A percentile compares a stretch with the other conserved stretches of the same genome.
Conservation (phyloP, 306 rosid species). For the Fragaria ananassa region DNA sequence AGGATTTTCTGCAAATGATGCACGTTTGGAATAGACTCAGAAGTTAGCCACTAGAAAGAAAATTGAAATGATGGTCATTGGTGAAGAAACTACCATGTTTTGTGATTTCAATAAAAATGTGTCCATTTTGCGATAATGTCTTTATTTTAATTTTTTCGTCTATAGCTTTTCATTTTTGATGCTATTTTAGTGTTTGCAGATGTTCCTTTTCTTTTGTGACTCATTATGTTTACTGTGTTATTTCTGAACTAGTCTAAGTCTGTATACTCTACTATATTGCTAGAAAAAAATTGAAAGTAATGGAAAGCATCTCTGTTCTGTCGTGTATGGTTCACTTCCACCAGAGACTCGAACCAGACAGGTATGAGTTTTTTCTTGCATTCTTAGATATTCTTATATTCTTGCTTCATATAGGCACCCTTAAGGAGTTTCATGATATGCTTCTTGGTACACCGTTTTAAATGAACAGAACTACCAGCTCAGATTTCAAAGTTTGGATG, state of each 20-base stretch:
- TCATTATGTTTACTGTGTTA: slow-evolving; percentile 17
- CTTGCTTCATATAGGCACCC: slow-evolving; percentile 7
- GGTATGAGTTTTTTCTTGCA: slow-evolving; percentile 47
- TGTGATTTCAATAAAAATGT: neutral
- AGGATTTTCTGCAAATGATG: neutral
- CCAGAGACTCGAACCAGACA: slow-evolving; percentile 97
- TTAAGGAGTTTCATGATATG: slow-evolving; percentile 13
- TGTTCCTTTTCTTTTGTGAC: neutral
- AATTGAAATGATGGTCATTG: slow-evolving; percentile 3
- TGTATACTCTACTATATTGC: slow-evolving; percentile 23
- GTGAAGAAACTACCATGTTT: neutral
- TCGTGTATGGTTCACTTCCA: slow-evolving; percentile 96
- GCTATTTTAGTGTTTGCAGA: neutral
- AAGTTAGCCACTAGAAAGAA: neutral
- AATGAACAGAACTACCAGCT: slow-evolving; percentile 2
- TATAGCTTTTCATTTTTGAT: neutral
- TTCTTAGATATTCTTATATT: slow-evolving; percentile 15
- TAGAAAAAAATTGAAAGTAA: slow-evolving; percentile 66
- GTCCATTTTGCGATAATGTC: neutral
- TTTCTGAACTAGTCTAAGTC: slow-evolving; percentile 14
- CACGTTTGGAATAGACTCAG: neutral
- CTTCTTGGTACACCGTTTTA: slow-evolving; percentile 16
- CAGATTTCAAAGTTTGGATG: slow-evolving; percentile 3
- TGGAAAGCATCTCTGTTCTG: slow-evolving; percentile 83
- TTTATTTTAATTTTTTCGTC: neutral